Evolutionary conservation across 2,329 filamentous ascomycete genomes (phyloP), one percentile per base, ranked within the genome.

Genomic region (Pseudogymnoascus sp.): DNA sequence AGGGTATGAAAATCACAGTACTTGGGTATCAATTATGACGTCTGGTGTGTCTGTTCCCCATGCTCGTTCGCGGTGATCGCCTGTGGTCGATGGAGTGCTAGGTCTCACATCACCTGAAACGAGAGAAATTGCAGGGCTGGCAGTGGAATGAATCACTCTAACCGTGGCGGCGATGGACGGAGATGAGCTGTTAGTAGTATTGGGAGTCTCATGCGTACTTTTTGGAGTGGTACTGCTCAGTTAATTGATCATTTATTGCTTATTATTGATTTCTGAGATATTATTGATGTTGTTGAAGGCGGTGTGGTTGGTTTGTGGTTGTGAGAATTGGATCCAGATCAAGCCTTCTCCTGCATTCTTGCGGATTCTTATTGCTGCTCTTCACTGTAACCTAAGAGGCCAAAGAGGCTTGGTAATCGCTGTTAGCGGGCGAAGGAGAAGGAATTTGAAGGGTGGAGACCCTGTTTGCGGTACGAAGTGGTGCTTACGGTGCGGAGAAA

Each of bases 101-200:
- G 43, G 43, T 50, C 43, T 50, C 43, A 50, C 43, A 50, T 50
- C n/a, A 15, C 43, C 43, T 50, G 43, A 50, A 50, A 50, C 43
- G 43, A 50, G 25, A 50, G 43, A 50, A 50, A 50, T 50, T 50
- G 22, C 43, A 50, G 43, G 41, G 41, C 41, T 50, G 38, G 41
- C 12, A 43, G 12, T 43, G 39, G 39, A 43, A 43, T 43, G 41
- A 50, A 28, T 28, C 41, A 50, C 41, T 50, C 22, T 50, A 50
- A 14, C 14, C 41, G 41, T 22, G 41, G 41, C 41, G 6, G 14
- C 8, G 15, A 15, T 28, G 7, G 22, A 50, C 41, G 41, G 41
- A 50, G 41, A 50, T 50, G 41, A 50, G 41, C 22, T 14, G 22
- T 7, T 33, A 33, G 41, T 50, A 30, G 8, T 50, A 50, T 50